Evolutionary conservation across 2,329 filamentous ascomycete species (phyloP).

Genomic region (Apiospora malaysiana): DNA sequence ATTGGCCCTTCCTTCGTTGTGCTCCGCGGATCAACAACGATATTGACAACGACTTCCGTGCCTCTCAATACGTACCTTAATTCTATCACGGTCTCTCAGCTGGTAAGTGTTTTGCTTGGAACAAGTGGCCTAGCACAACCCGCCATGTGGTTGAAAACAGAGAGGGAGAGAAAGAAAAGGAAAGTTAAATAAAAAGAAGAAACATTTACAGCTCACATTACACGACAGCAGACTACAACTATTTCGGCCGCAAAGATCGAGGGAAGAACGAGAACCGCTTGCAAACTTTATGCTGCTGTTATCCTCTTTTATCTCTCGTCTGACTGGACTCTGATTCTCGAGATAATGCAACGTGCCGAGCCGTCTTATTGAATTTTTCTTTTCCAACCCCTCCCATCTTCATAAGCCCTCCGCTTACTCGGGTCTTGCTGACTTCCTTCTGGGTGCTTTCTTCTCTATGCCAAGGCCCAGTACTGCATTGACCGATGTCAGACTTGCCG

Average conservation of each 20-base stretch:
- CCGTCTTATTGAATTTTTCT: not conserved
- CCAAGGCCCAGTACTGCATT: not conserved
- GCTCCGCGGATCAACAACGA: not conserved
- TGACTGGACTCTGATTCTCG: not conserved
- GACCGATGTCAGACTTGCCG: not conserved
- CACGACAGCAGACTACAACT: not conserved
- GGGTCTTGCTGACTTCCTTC: not conserved
- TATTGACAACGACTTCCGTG: not conserved
- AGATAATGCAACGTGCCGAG: conserved; percentile 16
- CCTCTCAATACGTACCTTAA: not conserved
- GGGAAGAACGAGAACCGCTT: not conserved
- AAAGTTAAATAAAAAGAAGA: not conserved
- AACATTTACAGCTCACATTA: not conserved
- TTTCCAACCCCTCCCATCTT: not conserved
- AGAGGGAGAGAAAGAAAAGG: not conserved
- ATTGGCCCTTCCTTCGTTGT: not conserved
- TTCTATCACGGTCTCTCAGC: not conserved
- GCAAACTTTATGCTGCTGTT: not conserved
- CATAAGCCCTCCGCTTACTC: not conserved
- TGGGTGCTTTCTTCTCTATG: not conserved
- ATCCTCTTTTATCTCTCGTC: not conserved
- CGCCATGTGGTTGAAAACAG: not conserved
- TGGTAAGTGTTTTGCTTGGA: not conserved
- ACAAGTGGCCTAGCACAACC: not conserved
- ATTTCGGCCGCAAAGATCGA: not conserved